These are phyloP conservation scores for Picea glauca DNA, from an alignment of 75 land plant genomes.

Conservation along the genomic window DNA sequence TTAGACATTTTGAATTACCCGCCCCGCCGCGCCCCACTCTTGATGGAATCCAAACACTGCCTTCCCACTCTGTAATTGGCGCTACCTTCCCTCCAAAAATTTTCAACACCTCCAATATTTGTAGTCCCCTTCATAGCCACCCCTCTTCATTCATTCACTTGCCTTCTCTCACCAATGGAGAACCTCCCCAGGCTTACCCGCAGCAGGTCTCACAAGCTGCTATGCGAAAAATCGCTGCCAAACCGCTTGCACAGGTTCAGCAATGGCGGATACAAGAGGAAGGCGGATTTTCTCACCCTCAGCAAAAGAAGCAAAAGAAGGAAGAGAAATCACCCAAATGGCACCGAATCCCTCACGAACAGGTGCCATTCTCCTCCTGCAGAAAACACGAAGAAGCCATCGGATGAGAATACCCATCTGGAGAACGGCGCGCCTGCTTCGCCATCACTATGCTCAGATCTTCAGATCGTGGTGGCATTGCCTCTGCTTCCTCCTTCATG, in stretches of 20 bases:
- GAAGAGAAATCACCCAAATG: background rate
- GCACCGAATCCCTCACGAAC: too few species aligned
- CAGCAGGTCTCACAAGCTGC: constrained; percentile 1
- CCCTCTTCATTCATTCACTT: background rate
- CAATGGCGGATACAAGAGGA: background rate
- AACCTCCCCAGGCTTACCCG: background rate
- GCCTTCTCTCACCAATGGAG: background rate
- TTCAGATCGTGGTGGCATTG: constrained; percentile 5
- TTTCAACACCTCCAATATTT: background rate
- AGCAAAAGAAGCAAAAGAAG: background rate
- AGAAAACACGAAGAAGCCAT: background rate
- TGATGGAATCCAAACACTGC: too few species aligned
- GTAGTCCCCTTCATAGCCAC: background rate
- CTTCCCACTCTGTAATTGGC: background rate
- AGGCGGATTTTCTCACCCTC: constrained; percentile 4
- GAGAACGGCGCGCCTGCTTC: background rate
- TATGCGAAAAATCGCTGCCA: background rate
- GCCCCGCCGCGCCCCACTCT: too few species aligned
- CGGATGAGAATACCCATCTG: background rate
- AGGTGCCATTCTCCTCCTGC: background rate
- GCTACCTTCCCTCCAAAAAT: background rate
- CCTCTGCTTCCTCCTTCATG: background rate
- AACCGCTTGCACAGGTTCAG: constrained; percentile 1
- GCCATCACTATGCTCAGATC: background rate
- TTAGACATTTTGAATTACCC: too few species aligned